phyloP scores from a whole-genome alignment of 768 basidiomycete species.

The Leccinum uliginosum region DNA sequence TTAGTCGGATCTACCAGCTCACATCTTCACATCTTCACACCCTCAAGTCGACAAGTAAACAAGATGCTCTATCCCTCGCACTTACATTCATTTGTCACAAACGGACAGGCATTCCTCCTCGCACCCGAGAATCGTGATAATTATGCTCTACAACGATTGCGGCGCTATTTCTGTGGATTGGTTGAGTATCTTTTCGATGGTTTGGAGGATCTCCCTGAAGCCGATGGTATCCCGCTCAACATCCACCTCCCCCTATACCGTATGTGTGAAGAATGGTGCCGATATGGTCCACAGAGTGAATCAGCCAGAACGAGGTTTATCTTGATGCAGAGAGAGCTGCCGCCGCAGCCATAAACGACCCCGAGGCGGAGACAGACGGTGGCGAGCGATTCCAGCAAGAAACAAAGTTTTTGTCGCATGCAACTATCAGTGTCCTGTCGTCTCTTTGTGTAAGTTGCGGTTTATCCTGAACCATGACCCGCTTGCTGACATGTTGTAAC shows the following conservation, averaged over 20 bases:
- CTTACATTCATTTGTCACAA: constrained; percentile 88
- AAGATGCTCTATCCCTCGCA: constrained; percentile 71
- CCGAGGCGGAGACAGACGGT: constrained; percentile 46
- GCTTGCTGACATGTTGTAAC: constrained; percentile 38
- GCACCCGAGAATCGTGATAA: constrained; percentile 70
- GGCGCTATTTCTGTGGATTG: constrained; percentile 88
- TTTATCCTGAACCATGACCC: not conserved
- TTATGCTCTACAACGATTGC: constrained; percentile 70
- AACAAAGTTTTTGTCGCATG: constrained; percentile 66
- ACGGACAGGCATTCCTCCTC: constrained; percentile 74
- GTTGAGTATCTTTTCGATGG: constrained; percentile 84
- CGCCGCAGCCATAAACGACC: constrained; percentile 48
- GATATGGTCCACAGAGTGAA: constrained; percentile 73
- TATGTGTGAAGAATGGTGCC: constrained; percentile 92
- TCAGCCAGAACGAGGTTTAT: constrained; percentile 62
- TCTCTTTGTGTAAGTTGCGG: constrained; percentile 71
- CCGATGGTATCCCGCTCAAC: constrained; percentile 67
- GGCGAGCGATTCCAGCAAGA: constrained; percentile 65
- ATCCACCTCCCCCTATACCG: constrained; percentile 78
- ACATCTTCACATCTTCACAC: constrained; percentile 75
- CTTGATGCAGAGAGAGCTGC: constrained; percentile 68
- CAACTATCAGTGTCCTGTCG: constrained; percentile 84
- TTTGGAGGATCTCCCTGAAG: constrained; percentile 61
- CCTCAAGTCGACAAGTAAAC: constrained; percentile 62
- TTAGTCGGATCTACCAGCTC: constrained; percentile 84